Evolutionary conservation across 75 land plant species (phyloP), one percentile per base, ranked within the genome.

Genomic region (Pinus tabuliformis): DNA sequence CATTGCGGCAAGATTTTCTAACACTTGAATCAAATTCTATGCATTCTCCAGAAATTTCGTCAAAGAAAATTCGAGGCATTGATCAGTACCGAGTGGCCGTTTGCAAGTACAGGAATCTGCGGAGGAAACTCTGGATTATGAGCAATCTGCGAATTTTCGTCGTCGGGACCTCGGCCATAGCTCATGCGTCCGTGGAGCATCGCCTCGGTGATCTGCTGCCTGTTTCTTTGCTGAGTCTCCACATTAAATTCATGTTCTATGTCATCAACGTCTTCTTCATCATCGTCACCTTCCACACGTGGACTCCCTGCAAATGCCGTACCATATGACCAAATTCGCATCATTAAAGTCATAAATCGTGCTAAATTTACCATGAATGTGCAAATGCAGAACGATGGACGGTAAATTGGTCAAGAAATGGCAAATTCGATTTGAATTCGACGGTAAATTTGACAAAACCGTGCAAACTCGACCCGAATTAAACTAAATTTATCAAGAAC

Each of bases 181-280:
- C 89, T 90, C 95, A 92, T 92, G 85, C 86, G 87, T 21, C 90
- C 95, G 66, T 92, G 86, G 72, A 92, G 95, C 89, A 91, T 80
- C 0, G 89, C 91, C 64, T 89, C 91, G 3, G 82, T 80, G 3
- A 80, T 26, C 58, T 72, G 72, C 39, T 80, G 85, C 45, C 78
- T 64, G 68, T 83, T 79, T 54, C 80, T 82, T 62, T 80, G 54
- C 59, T 88, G 81, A 65, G 81, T 84, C 28, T 91, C 90, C 21
- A 91, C 75, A 79, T 80, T 83, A 80, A 91, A 91, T 70, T 91
- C 97, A 59, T 90, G 89, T 45, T 94, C 93, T 57, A 94, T 78
- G 60, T 94, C 97, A 77, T 94, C 97, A 14, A 88, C 37, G 58
- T 89, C 94, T 75, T 93, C 94, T 62, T 93, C 96, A 68, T 93